Evolutionary conservation across 768 basidiomycete species (phyloP), one percentile per base, ranked within the genome.

Genomic region (Dioszegia crocea): DNA sequence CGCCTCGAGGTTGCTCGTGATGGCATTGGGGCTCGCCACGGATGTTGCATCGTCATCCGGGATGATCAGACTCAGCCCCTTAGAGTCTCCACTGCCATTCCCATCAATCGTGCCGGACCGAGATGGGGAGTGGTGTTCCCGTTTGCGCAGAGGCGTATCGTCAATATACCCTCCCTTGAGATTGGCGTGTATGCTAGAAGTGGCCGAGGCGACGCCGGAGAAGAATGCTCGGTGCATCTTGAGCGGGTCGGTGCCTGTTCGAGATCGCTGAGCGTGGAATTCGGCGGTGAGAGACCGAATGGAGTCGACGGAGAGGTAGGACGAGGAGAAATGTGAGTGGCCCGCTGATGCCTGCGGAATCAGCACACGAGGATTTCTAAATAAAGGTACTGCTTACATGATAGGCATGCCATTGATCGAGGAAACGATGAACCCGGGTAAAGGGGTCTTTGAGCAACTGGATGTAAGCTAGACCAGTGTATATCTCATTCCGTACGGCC

Each of bases 1-100:
- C 24, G 71, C 68, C 24, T 73, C 71, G n/a, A 73, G 59, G 40
- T 73, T 64, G 2, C 61, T 65, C 3, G 71, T 73, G 36, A 73
- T 73, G n/a, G 65, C 60, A 53, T 73, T 68, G 6, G 71, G 71
- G 10, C 67, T 60, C 3, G 71, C 71, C 4, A 63, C 56, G 1
- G 62, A 33, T 12, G 63, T 62, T 6, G 67, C 64, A 29, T 68
- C 57, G 5, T 67, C 67, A 38, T 67, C 61, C 9, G 67, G 61
- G 4, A 67, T 46, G 47, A 72, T 72, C 49, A 68, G 33, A 5
- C 47, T 59, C 8, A 68, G 41, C 2, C 70, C 70, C 5, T 55
- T 54, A 39, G 52, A 62, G 21, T 62, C 63, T 10, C 57, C 55
- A 16, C 9, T 4, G 14, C 23, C 45, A 14, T 39, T 33, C 2